phyloP scores from a whole-genome alignment of 1,284 basidiomycete species.

The Stereum hirsutum region DNA sequence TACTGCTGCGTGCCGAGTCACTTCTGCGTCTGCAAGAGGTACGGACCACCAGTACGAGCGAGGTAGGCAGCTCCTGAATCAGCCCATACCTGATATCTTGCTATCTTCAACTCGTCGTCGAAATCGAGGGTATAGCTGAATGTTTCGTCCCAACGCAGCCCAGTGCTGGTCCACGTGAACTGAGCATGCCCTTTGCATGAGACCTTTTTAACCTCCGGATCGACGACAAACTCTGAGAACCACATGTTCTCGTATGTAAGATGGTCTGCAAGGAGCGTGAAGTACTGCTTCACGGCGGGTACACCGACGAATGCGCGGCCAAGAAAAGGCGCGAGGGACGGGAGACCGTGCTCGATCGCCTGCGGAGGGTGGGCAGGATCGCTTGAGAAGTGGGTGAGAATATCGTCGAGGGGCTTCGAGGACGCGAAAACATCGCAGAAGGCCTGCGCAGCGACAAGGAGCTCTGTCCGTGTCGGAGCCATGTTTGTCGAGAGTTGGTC shows the following conservation, averaged over 20 bases:
- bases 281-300: conserved; percentile 38
- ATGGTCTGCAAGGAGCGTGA: conserved; percentile 33
- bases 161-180: conserved; percentile 47
- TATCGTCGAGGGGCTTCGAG: conserved; percentile 28
- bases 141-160: conserved; percentile 50
- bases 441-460: conserved; percentile 34
- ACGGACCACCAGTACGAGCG: conserved; percentile 45
- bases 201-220: conserved; percentile 36
- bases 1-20: too few species aligned
- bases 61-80: conserved; percentile 58
- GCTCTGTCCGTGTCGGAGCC: conserved; percentile 18
- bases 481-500: too few species aligned
- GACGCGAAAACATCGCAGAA: conserved; percentile 47
- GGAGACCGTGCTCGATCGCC: conserved; percentile 49
- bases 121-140: conserved; percentile 56
- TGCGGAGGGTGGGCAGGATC: conserved; percentile 31
- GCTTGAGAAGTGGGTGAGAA: conserved; percentile 44
- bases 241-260: conserved; percentile 32
- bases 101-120: conserved; percentile 44
- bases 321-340: conserved; percentile 47
- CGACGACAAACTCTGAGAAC: conserved; percentile 33
- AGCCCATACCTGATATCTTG: conserved; percentile 57
- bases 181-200: conserved; percentile 42
- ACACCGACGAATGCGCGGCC: conserved; percentile 38
- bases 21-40: too few species aligned